phyloP scores from a whole-genome alignment of 805 yeast genomes.

The Candida sphagnicola region DNA sequence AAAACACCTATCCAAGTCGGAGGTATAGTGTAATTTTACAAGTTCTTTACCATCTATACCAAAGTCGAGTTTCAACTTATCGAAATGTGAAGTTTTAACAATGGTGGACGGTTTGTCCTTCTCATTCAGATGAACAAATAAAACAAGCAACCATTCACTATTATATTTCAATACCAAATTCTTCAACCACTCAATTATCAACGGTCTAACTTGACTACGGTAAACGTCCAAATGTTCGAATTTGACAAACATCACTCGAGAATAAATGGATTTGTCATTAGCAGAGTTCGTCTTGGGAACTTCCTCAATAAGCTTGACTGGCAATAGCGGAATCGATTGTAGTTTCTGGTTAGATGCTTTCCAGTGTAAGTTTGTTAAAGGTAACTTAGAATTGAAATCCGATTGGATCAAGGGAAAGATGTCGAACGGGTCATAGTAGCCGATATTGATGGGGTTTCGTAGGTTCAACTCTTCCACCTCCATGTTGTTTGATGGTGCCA shows the following conservation, averaged over 20 bases:
- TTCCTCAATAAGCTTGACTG: slow-evolving; percentile 55
- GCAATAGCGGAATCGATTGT: slow-evolving; percentile 59
- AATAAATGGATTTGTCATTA: slow-evolving; percentile 41
- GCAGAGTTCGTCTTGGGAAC: slow-evolving; percentile 33
- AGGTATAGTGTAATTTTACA: slow-evolving; percentile 2
- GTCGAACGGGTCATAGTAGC: slow-evolving; percentile 74
- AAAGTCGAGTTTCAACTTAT: slow-evolving; percentile 55
- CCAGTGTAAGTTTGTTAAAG: slow-evolving; percentile 72
- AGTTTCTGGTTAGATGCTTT: slow-evolving; percentile 43
- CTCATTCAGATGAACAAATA: slow-evolving; percentile 40
- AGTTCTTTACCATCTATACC: slow-evolving; percentile 36
- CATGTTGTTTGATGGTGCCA: slow-evolving; percentile 1
- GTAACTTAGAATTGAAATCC: slow-evolving; percentile 45
- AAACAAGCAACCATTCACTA: slow-evolving; percentile 56
- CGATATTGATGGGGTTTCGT: slow-evolving; percentile 32
- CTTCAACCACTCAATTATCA: slow-evolving; percentile 76
- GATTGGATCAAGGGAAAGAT: slow-evolving; percentile 44
- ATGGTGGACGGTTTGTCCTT: slow-evolving; percentile 33
- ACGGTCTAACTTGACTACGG: slow-evolving; percentile 73
- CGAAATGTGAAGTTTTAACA: slow-evolving; percentile 46
- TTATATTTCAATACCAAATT: slow-evolving; percentile 31
- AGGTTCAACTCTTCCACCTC: slow-evolving; percentile 6
- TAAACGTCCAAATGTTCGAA: slow-evolving; percentile 70
- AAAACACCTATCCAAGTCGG: slow-evolving; percentile 34
- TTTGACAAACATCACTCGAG: slow-evolving; percentile 65